These are phyloP conservation scores for Saccharomyces jurei DNA, from an alignment of 805 yeast species.

Conservation along the genomic window DNA sequence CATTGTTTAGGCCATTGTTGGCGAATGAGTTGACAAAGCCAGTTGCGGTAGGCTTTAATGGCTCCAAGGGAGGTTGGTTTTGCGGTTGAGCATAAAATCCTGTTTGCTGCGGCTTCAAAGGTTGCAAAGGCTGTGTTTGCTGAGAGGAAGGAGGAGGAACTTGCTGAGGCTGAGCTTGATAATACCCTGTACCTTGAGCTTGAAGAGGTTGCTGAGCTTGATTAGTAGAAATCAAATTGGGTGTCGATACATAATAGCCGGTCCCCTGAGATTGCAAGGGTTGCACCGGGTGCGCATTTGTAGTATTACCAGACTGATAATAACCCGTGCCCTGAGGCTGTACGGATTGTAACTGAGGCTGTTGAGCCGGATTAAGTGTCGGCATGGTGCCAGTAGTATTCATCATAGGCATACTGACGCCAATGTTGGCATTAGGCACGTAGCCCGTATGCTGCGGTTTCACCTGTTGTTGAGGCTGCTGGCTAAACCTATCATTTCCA, in stretches of 20 bases:
- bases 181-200: conserved; percentile 13
- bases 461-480: conserved; percentile 10
- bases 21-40: conserved; percentile 39
- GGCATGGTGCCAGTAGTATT: conserved; percentile 7
- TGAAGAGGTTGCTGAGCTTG: conserved; percentile 19
- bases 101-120: conserved; percentile 33
- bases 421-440: background rate
- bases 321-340: conserved; percentile 31
- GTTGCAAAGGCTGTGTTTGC: conserved; percentile 29
- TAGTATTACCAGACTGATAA: conserved; percentile 26
- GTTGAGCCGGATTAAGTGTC: conserved; percentile 17
- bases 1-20: conserved; percentile 43
- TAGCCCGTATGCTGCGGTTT: conserved; percentile 8
- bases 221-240: conserved; percentile 3
- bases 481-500: background rate
- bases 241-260: conserved; percentile 31
- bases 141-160: conserved; percentile 12
- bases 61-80: conserved; percentile 22
- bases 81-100: conserved; percentile 37
- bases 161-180: conserved; percentile 5
- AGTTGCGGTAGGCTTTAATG: conserved; percentile 38
- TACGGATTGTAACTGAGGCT: conserved; percentile 13
- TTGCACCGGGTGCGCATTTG: conserved; percentile 23
- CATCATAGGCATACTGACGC: background rate
- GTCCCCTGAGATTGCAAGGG: conserved; percentile 34